Conservation (phyloP, 345 rosid genomes). For the Eucalyptus cloeziana region DNA sequence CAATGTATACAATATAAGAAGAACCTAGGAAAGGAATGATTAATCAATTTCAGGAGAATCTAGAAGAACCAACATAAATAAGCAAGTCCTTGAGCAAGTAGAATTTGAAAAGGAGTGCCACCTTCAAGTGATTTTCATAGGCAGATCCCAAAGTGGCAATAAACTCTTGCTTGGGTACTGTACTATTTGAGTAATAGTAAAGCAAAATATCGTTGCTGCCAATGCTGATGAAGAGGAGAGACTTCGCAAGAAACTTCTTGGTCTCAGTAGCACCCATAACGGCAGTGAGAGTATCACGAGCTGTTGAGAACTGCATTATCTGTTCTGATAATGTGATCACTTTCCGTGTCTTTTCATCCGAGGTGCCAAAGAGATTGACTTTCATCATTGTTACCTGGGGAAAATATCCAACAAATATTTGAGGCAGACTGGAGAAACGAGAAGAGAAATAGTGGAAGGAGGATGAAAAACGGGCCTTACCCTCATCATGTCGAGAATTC, state of each 20-base stretch:
- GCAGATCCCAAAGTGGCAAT: conserved; percentile 8
- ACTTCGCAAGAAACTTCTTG: conserved; percentile 5
- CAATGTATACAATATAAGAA: not conserved
- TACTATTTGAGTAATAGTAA: conserved; percentile 6
- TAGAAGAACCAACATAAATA: not conserved
- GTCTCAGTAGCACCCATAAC: conserved; percentile 7
- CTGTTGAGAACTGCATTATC: conserved; percentile 11
- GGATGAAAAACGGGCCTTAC: not conserved
- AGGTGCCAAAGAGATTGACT: not conserved
- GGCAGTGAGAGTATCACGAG: conserved; percentile 1
- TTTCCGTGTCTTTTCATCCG: not conserved
- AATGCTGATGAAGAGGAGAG: conserved; percentile 39
- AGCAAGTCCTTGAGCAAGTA: not conserved
- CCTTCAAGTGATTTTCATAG: conserved; percentile 25
- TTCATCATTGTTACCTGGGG: not conserved
- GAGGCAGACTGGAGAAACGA: not conserved
- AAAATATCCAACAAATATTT: not conserved
- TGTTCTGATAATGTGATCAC: conserved; percentile 24
- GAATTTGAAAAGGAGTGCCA: not conserved
- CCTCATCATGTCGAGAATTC: conserved; percentile 28
- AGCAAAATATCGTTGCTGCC: conserved; percentile 39
- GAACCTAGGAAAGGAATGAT: not conserved
- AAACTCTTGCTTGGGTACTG: conserved; percentile 12
- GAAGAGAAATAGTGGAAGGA: not conserved
- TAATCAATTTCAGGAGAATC: not conserved